These are phyloP conservation scores for Eimeria maxima DNA, from an alignment of 169 alveolate genomes.

Conservation along the genomic window DNA sequence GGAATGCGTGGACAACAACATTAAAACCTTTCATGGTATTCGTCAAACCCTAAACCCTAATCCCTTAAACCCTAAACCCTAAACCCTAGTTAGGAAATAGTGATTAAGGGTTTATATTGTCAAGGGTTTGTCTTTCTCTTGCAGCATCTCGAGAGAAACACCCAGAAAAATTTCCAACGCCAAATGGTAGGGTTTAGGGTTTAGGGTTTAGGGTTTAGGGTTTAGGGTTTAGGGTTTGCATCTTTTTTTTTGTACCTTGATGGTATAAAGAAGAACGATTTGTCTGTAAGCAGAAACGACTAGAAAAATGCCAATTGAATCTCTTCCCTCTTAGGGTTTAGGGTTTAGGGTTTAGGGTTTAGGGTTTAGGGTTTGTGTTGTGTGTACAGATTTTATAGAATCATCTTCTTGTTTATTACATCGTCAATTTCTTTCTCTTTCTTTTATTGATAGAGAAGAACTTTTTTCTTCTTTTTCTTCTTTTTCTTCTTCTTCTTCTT, in stretches of 20 bases:
- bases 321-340: too few species aligned
- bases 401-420: slow-evolving; percentile 5
- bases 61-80: background rate
- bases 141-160: background rate
- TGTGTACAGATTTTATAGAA: slow-evolving; percentile 18
- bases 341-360: slow-evolving; percentile 1
- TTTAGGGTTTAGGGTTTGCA: background rate
- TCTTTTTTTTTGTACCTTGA: too few species aligned
- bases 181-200: background rate
- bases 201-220: background rate
- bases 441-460: background rate
- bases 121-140: background rate
- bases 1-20: background rate
- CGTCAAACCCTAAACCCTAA: background rate
- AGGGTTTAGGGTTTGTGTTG: slow-evolving; percentile 24
- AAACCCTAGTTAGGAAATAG: background rate
- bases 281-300: too few species aligned
- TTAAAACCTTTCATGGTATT: slow-evolving; percentile 8
- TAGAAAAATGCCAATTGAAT: too few species aligned
- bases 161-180: background rate
- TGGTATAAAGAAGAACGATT: too few species aligned
- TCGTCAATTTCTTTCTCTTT: background rate
- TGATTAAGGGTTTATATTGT: background rate
- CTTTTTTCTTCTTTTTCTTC: slow-evolving; percentile 6
- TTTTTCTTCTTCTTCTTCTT: background rate